These are phyloP conservation scores for Thinopyrum elongatum DNA, from an alignment of 176 grass and related monocot species.

Conservation along the genomic window DNA sequence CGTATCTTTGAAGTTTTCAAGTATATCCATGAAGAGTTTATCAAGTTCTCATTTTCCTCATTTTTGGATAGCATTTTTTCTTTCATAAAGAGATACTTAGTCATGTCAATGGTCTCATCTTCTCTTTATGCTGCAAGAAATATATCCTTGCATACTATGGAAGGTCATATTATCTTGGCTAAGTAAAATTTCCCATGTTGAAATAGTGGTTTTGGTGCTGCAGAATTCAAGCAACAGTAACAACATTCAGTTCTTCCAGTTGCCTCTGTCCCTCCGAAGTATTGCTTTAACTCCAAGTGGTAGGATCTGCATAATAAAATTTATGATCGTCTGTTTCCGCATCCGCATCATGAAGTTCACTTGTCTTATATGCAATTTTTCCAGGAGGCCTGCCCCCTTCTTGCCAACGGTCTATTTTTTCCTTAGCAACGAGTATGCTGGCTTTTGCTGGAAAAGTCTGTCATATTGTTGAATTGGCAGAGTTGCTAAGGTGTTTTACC, in stretches of 20 bases:
- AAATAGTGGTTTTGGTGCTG: slow-evolving; percentile 33
- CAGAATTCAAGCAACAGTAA: slow-evolving; percentile 70
- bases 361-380: slow-evolving; percentile 33
- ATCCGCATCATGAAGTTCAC: background rate
- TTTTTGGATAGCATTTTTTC: background rate
- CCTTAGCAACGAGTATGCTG: slow-evolving; percentile 70
- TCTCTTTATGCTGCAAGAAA: background rate
- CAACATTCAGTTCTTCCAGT: slow-evolving; percentile 70
- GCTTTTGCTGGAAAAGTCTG: slow-evolving; percentile 83
- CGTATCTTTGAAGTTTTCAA: background rate
- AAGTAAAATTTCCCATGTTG: slow-evolving; percentile 18
- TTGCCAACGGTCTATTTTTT: slow-evolving; percentile 79
- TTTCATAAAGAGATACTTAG: background rate
- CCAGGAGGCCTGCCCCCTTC: slow-evolving; percentile 62
- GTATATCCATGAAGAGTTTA: background rate
- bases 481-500: slow-evolving; percentile 51
- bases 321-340: slow-evolving; percentile 12
- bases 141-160: slow-evolving; percentile 10
- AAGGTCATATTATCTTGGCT: slow-evolving; percentile 15
- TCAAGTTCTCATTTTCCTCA: background rate
- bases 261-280: slow-evolving; percentile 79
- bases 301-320: slow-evolving; percentile 34
- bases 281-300: slow-evolving; percentile 59
- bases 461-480: slow-evolving; percentile 63
- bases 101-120: background rate